A percentile compares a stretch with the other conserved stretches of the same genome.
Conservation (phyloP, 2,329 filamentous ascomycete species). For the Scytalidium sp. region DNA sequence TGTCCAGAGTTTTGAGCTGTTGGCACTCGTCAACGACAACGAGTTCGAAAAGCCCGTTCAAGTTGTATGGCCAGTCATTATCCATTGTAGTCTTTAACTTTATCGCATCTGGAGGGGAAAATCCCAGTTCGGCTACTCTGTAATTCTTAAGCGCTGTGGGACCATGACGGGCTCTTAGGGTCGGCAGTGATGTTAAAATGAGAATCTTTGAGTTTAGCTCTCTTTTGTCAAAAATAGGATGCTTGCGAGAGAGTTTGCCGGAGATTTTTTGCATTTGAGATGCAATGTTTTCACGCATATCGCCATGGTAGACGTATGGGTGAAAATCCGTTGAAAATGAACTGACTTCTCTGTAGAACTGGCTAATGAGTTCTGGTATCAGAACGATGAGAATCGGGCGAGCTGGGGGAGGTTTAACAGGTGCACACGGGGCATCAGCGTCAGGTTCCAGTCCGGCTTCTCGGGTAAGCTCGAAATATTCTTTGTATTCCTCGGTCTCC, state of each 20-base stretch:
- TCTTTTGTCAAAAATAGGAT: background rate
- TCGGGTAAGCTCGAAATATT: no score
- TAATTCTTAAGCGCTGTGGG: background rate
- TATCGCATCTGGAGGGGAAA: background rate
- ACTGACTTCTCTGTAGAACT: background rate
- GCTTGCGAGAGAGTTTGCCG: background rate
- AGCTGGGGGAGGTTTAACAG: no score
- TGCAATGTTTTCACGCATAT: background rate
- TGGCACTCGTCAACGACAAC: background rate
- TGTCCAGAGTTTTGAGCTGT: background rate
- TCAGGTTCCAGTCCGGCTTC: no score
- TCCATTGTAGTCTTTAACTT: background rate
- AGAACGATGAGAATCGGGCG: background rate
- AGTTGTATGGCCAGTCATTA: background rate
- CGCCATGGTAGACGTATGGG: background rate
- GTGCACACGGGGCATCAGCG: no score
- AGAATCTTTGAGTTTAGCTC: background rate
- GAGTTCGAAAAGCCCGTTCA: background rate
- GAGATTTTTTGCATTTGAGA: background rate
- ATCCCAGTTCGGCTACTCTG: background rate
- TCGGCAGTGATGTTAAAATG: background rate
- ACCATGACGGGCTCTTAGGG: background rate
- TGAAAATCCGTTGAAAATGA: background rate
- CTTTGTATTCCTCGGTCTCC: no score
- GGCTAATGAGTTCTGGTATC: background rate